Evolutionary conservation across 179 eudicot species (phyloP).

Genomic region (Drosera spatulata): DNA sequence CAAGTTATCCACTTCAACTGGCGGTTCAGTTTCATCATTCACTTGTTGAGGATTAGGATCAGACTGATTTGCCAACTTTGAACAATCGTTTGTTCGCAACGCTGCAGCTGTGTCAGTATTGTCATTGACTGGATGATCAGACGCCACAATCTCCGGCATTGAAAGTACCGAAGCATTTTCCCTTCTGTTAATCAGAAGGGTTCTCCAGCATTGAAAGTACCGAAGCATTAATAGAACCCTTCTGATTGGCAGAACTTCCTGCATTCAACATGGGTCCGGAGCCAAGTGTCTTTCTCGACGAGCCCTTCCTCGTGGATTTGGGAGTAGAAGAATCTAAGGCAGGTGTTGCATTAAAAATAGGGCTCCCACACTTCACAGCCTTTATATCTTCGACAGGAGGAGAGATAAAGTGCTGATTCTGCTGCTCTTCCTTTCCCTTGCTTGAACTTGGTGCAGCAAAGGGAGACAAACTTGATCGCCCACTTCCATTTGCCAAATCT

Average conservation of each 20-base stretch:
- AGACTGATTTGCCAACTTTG: no score
- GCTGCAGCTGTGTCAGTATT: slow-evolving; percentile 4
- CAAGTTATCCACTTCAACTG: slow-evolving; percentile 8
- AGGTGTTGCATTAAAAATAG: slow-evolving; percentile 10
- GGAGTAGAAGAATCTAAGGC: slow-evolving; percentile 18
- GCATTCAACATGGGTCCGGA: slow-evolving; percentile 33
- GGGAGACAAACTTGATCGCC: slow-evolving; percentile 6
- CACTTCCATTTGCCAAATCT: slow-evolving; percentile 17
- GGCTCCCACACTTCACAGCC: slow-evolving; percentile 9
- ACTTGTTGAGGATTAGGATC: not conserved
- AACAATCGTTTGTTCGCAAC: not conserved
- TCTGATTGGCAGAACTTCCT: slow-evolving; percentile 17
- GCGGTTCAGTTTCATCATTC: slow-evolving; percentile 34
- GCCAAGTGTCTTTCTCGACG: slow-evolving; percentile 54
- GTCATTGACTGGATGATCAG: slow-evolving; percentile 4
- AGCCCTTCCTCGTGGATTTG: slow-evolving; percentile 38
- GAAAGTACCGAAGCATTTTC: slow-evolving; percentile 13
- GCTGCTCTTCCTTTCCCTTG: slow-evolving; percentile 11
- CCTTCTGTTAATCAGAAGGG: no score
- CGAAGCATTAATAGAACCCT: slow-evolving; percentile 17
- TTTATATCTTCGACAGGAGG: slow-evolving; percentile 13
- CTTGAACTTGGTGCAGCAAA: not conserved
- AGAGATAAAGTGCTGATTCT: slow-evolving; percentile 8
- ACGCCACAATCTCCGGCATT: slow-evolving; percentile 12
- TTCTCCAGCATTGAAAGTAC: slow-evolving; percentile 9